Conservation (phyloP, 805 yeast species). For the Isabelozyma gotoi region DNA sequence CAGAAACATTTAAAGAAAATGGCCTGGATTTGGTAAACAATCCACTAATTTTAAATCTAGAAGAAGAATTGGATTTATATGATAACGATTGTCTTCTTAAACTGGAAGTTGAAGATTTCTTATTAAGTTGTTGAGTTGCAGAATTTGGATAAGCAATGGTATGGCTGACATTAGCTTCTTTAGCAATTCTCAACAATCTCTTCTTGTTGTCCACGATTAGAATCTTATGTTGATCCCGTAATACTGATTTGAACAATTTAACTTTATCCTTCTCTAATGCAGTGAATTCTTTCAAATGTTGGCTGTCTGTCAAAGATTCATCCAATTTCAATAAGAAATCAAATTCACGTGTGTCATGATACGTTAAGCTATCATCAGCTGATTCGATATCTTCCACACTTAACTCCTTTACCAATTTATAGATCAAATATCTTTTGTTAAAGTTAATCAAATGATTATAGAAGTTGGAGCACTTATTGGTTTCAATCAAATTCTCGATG, state of each 20-base stretch:
- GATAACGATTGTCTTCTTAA: conserved; percentile 39
- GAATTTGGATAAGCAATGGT: background rate
- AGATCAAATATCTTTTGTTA: conserved; percentile 59
- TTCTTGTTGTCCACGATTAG: conserved; percentile 32
- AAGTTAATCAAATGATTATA: conserved; percentile 72
- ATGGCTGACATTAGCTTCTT: conserved; percentile 1
- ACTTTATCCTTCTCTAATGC: conserved; percentile 21
- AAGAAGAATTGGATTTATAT: conserved; percentile 37
- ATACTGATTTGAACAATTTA: conserved; percentile 27
- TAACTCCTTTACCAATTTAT: conserved; percentile 38
- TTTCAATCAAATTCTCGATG: conserved; percentile 71
- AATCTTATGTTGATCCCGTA: conserved; percentile 32
- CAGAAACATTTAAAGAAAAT: conserved; percentile 51
- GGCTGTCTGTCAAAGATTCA: conserved; percentile 31
- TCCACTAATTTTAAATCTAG: conserved; percentile 56
- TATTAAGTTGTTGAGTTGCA: conserved; percentile 13
- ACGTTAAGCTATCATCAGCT: conserved; percentile 16
- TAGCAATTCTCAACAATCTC: conserved; percentile 20
- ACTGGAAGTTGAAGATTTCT: conserved; percentile 28
- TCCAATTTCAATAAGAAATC: conserved; percentile 52
- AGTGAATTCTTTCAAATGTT: conserved; percentile 36
- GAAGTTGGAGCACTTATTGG: conserved; percentile 67
- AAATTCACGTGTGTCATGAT: conserved; percentile 43
- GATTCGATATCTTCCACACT: conserved; percentile 34
- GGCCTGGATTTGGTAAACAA: conserved; percentile 57